Base-by-base conservation (phyloP, 1,284 basidiomycete species). In the Trichosporon faecale region DNA sequence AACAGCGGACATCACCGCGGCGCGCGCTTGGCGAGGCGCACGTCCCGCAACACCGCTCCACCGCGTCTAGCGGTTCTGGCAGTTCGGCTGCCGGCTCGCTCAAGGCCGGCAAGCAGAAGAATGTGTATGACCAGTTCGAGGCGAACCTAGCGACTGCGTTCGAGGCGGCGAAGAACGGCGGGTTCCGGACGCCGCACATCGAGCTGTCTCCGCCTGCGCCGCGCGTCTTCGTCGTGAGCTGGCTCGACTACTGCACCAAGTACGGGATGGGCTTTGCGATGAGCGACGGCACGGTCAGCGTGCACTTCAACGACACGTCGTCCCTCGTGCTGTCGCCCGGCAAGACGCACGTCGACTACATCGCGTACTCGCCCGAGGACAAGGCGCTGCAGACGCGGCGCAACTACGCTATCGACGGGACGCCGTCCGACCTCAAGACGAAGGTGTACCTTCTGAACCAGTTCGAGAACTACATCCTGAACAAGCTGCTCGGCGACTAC, bases 181-280 rank as follows among this genome's bases (percentile, higher is more conserved):
- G 65, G 23, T 69, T 66, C 65, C 40, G 68, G 11, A 65, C 64
- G 9, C 89, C 91, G 14, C 83, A 75, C 66, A 69, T 77, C 27
- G 73, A 73, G 66, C 79, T 79, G 4, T 77, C 83, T 46, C 84
- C 91, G 3, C 87, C 87, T 0, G 86, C 89, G 14, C 92, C 95
- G 49, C 88, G 86, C 67, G 91, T 96, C 16, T 99, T 98, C 83
- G 93, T 99, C 75, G 92, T 93, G 1, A 94, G 92, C 9, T 99
- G 96, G 96, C 91, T 98, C 63, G 96, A 99, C 83, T 98, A 98
- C 81, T 95, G 93, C 81, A 94, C 95, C 83, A 97, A 97, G 85
- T 99, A 98, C 83, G 97, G 96, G 11, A 95, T 98, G 89, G 97
- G 95, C 1, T 98, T 98, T 81, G 94, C 94, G 1, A 86, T 99